Evolutionary conservation across 1,284 basidiomycete species (phyloP).

Genomic region (Chondrostereum purpureum): DNA sequence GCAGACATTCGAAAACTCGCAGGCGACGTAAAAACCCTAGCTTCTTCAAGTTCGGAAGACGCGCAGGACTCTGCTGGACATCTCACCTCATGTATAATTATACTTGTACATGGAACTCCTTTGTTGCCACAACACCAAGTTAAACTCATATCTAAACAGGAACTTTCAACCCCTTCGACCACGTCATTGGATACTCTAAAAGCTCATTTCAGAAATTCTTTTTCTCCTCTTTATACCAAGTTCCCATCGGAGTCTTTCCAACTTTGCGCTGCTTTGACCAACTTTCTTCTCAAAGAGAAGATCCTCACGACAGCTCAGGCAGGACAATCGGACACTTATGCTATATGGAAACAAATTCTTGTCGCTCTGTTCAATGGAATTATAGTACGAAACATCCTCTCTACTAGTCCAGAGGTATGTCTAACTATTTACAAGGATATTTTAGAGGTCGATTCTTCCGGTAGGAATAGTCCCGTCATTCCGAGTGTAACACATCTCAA

Average conservation of each 20-base stretch:
- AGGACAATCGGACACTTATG: slow-evolving; percentile 13
- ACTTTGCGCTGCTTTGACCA: slow-evolving; percentile 26
- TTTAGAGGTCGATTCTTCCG: background rate
- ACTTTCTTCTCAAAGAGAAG: slow-evolving; percentile 24
- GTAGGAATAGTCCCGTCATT: too few species aligned
- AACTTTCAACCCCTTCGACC: slow-evolving; percentile 25
- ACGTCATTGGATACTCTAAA: slow-evolving; percentile 23
- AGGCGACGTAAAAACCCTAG: background rate
- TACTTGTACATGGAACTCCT: slow-evolving; percentile 26
- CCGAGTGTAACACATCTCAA: too few species aligned
- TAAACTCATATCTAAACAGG: slow-evolving; percentile 17
- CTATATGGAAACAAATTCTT: slow-evolving; percentile 28
- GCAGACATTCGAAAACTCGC: background rate
- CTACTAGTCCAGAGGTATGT: slow-evolving; percentile 23
- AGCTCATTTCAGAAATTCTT: slow-evolving; percentile 24
- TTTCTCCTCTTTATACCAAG: slow-evolving; percentile 30
- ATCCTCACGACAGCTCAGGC: slow-evolving; percentile 15
- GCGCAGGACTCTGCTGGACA: slow-evolving; percentile 19
- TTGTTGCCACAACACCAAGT: background rate
- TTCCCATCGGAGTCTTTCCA: slow-evolving; percentile 25
- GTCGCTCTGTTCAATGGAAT: background rate
- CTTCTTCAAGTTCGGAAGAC: slow-evolving; percentile 6
- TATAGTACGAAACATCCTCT: background rate
- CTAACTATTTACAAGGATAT: slow-evolving; percentile 10
- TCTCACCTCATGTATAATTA: slow-evolving; percentile 23